A percentile compares a stretch with the other conserved stretches of the same genome.
Conservation (phyloP, 2,329 filamentous ascomycete species). For the Aspergillus aculeatus region DNA sequence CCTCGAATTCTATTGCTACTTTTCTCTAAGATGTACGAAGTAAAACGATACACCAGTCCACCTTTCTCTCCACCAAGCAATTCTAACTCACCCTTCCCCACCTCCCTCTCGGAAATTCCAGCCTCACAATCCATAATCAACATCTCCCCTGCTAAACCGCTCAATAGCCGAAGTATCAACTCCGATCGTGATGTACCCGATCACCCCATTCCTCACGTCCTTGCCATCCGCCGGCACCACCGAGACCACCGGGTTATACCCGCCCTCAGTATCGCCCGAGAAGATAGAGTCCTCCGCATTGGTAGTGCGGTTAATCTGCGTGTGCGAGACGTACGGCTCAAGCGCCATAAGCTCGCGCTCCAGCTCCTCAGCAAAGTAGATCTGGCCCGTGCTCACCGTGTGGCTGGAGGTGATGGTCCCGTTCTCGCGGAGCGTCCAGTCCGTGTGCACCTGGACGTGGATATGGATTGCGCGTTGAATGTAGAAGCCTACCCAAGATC, state of each 20-base stretch:
- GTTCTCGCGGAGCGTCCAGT: constrained; percentile 26
- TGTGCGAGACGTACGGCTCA: constrained; percentile 36
- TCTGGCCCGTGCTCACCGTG: constrained; percentile 33
- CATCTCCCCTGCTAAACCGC: constrained; percentile 38
- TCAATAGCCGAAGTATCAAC: constrained; percentile 27
- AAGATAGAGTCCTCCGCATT: constrained; percentile 25
- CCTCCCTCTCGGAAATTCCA: no score
- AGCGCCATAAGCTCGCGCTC: constrained; percentile 33
- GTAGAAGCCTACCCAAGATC: constrained; percentile 37
- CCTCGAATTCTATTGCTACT: no score
- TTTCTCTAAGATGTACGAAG: no score
- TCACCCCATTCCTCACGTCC: constrained; percentile 36
- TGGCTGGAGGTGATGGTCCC: constrained; percentile 28
- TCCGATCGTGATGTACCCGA: constrained; percentile 40
- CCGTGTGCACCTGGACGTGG: constrained; percentile 46
- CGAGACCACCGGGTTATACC: constrained; percentile 32
- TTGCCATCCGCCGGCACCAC: constrained; percentile 35
- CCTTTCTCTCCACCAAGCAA: no score
- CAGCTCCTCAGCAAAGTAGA: constrained; percentile 33
- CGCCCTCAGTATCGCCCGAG: constrained; percentile 16
- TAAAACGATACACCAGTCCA: no score
- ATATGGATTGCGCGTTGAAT: constrained; percentile 46
- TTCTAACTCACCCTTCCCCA: no score
- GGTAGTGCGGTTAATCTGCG: constrained; percentile 36
- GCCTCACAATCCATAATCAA: no score